Conservation (phyloP, 768 basidiomycete species). For the Amanita inopinata region DNA sequence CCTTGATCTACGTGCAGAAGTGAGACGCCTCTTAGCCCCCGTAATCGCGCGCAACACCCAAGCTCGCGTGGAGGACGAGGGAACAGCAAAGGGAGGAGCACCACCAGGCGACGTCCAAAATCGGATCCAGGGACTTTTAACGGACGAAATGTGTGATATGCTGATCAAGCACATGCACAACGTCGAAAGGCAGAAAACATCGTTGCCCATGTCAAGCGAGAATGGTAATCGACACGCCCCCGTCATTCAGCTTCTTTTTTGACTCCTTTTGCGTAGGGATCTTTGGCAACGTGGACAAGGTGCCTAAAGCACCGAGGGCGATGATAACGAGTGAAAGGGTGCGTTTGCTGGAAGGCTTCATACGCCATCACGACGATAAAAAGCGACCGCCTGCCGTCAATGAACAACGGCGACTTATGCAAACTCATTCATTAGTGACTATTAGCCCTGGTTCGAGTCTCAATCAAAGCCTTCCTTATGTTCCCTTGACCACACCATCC, state of each 20-base stretch:
- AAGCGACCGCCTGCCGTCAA: no score
- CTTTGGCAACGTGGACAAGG: slow-evolving; percentile 8
- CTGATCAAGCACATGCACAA: slow-evolving; percentile 14
- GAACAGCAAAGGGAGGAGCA: background rate
- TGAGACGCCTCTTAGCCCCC: background rate
- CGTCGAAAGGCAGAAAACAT: slow-evolving; percentile 4
- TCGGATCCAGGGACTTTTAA: slow-evolving; percentile 15
- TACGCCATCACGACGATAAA: background rate
- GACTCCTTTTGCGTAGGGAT: slow-evolving; percentile 1
- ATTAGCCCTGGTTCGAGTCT: no score
- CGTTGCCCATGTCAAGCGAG: background rate
- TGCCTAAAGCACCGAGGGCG: slow-evolving; percentile 15
- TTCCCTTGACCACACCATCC: background rate
- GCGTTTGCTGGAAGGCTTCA: background rate
- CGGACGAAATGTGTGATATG: slow-evolving; percentile 17
- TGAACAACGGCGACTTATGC: no score
- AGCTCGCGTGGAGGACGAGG: background rate
- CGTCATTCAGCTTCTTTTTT: background rate
- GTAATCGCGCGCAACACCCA: slow-evolving; percentile 5
- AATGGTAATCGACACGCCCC: background rate
- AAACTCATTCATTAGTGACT: no score
- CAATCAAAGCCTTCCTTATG: no score
- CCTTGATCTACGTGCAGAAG: background rate
- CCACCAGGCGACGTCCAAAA: slow-evolving; percentile 9
- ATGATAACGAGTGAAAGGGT: slow-evolving; percentile 12